Percentiles rank a stretch among this genome's conserved stretches.
Evolutionary conservation across 2,329 filamentous ascomycete genomes (phyloP).

Genomic region (Coniochaeta prunicola): DNA sequence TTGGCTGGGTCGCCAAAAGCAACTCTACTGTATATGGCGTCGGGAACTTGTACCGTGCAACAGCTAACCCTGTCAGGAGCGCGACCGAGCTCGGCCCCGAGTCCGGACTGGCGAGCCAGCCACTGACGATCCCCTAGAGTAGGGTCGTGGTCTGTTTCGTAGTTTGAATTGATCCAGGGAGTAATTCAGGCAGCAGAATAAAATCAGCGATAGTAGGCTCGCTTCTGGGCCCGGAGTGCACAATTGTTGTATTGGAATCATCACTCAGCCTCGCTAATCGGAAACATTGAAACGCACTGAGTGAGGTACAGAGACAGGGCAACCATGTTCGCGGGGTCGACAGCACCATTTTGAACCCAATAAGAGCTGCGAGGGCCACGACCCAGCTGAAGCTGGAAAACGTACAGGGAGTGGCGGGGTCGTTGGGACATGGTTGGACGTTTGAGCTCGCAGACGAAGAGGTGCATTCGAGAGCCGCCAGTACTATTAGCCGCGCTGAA

Average conservation of each 20-base stretch:
- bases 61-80: neutral
- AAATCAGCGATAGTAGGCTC: neutral
- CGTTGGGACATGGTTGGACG: neutral
- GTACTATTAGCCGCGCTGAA: neutral
- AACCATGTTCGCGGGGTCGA: neutral
- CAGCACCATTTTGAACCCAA: neutral
- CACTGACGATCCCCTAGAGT: neutral
- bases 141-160: neutral
- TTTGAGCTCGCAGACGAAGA: neutral
- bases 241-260: neutral
- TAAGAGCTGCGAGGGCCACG: neutral
- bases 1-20: neutral
- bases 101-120: neutral
- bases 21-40: neutral
- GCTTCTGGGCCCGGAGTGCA: neutral
- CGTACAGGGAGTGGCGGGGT: neutral
- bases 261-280: neutral
- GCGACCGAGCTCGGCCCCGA: neutral
- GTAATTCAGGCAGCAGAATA: slow-evolving; percentile 1
- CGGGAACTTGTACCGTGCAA: neutral
- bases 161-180: neutral
- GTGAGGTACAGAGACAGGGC: neutral
- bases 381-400: neutral
- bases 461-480: neutral
- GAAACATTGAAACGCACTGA: neutral